Evolutionary conservation across 306 rosid species (phyloP).

Genomic region (Sicyos baderoa): DNA sequence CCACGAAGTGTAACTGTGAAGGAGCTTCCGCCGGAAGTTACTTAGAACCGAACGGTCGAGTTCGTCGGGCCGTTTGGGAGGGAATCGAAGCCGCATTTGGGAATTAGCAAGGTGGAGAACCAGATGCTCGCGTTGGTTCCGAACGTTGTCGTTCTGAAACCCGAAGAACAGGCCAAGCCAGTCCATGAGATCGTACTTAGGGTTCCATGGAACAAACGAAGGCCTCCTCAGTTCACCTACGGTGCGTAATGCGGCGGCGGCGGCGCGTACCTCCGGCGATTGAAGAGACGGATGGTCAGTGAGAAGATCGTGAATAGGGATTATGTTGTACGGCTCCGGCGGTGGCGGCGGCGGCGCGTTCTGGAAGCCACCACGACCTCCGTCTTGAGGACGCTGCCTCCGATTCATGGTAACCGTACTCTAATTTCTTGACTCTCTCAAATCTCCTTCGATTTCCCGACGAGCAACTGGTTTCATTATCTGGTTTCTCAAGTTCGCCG

Average conservation of each 20-base stretch:
- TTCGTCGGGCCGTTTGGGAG: conserved; percentile 33
- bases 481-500: neutral
- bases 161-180: conserved; percentile 71
- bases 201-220: conserved; percentile 43
- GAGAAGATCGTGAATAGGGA: conserved; percentile 65
- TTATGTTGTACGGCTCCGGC: conserved; percentile 52
- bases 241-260: conserved; percentile 60
- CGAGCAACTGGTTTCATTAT: neutral
- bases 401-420: neutral
- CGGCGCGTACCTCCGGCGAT: conserved; percentile 77
- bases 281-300: conserved; percentile 81
- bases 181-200: conserved; percentile 63
- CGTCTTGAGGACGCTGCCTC: conserved; percentile 21
- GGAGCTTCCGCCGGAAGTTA: conserved; percentile 49
- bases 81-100: conserved; percentile 74
- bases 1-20: conserved; percentile 62
- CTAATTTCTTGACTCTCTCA: neutral
- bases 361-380: conserved; percentile 9
- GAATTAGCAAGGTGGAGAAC: conserved; percentile 87
- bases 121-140: conserved; percentile 86
- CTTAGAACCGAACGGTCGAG: conserved; percentile 48
- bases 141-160: conserved; percentile 69
- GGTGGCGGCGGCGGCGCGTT: conserved; percentile 22
- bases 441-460: neutral
- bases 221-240: conserved; percentile 70